Evolutionary conservation across 768 basidiomycete genomes (phyloP).

Genomic region (Lanmaoa pseudosensibilis): DNA sequence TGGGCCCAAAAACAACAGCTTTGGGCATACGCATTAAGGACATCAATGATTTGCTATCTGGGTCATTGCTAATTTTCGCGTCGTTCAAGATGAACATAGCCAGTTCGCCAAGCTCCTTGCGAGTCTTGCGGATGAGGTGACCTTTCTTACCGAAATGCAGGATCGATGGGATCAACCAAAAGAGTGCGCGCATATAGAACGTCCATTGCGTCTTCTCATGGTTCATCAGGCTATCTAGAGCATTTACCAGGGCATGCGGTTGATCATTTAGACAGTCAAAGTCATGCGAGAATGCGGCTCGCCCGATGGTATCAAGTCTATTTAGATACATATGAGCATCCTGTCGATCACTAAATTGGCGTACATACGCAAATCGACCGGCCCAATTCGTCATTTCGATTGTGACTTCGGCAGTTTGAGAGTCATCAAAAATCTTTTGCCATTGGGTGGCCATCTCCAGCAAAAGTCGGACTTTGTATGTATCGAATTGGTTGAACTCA

Average conservation of each 20-base stretch:
- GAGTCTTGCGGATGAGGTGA: constrained; percentile 53
- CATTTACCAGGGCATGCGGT: constrained; percentile 48
- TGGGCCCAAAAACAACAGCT: neutral
- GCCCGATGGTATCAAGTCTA: constrained; percentile 59
- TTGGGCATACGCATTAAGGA: constrained; percentile 49
- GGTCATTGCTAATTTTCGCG: constrained; percentile 46
- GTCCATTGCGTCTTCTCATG: constrained; percentile 55
- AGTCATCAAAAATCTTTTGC: constrained; percentile 45
- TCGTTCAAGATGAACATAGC: constrained; percentile 55
- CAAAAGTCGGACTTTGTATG: constrained; percentile 3
- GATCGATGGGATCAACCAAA: constrained; percentile 59
- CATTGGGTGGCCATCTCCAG: constrained; percentile 48
- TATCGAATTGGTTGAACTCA: neutral
- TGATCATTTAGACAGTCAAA: constrained; percentile 55
- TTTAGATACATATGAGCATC: neutral
- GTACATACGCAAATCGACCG: constrained; percentile 58
- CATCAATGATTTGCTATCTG: constrained; percentile 49
- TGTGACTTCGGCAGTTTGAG: constrained; percentile 39
- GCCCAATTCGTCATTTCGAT: constrained; percentile 62
- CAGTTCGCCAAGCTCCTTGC: constrained; percentile 52
- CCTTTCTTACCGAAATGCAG: constrained; percentile 58
- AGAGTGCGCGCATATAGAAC: constrained; percentile 64
- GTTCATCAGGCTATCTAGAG: constrained; percentile 61
- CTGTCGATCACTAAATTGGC: neutral
- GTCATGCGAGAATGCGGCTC: constrained; percentile 64